phyloP scores from a whole-genome alignment of 495 filamentous ascomycete species.

The Lentithecium fluviatile region DNA sequence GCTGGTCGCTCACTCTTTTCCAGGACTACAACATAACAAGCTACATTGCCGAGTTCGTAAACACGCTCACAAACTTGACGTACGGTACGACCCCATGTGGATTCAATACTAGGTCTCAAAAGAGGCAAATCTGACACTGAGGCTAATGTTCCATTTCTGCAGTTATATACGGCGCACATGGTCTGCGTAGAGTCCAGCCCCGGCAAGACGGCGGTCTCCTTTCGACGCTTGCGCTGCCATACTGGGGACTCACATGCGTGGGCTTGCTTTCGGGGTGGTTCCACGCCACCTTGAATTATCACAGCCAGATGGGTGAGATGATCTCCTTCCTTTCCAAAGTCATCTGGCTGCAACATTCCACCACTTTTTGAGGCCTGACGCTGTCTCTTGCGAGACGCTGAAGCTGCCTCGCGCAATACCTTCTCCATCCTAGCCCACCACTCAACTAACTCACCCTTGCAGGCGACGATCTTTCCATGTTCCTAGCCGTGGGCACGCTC shows the following conservation, averaged over 20 bases:
- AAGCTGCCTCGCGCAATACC: too few relatives aligned
- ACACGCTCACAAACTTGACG: conserved; percentile 53
- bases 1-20: too few relatives aligned
- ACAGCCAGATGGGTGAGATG: conserved; percentile 54
- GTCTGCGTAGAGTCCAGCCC: conserved; percentile 19
- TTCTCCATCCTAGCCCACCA: not conserved
- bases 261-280: conserved; percentile 55
- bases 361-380: not conserved
- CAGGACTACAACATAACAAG: conserved; percentile 55
- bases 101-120: not conserved
- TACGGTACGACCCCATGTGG: conserved; percentile 44
- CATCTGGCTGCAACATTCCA: too few relatives aligned
- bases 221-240: conserved; percentile 43
- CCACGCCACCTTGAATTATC: conserved; percentile 55
- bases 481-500: conserved; percentile 51
- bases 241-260: conserved; percentile 55
- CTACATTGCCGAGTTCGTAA: conserved; percentile 59
- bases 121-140: not conserved
- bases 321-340: not conserved
- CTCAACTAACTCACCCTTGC: not conserved
- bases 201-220: conserved; percentile 24
- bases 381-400: too few relatives aligned
- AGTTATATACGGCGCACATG: conserved; percentile 34
- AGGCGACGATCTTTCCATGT: conserved; percentile 57
- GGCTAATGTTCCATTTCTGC: too few relatives aligned